These are phyloP conservation scores for Colletotrichum lentis DNA, from an alignment of 2,329 filamentous ascomycete species.

Conservation along the genomic window DNA sequence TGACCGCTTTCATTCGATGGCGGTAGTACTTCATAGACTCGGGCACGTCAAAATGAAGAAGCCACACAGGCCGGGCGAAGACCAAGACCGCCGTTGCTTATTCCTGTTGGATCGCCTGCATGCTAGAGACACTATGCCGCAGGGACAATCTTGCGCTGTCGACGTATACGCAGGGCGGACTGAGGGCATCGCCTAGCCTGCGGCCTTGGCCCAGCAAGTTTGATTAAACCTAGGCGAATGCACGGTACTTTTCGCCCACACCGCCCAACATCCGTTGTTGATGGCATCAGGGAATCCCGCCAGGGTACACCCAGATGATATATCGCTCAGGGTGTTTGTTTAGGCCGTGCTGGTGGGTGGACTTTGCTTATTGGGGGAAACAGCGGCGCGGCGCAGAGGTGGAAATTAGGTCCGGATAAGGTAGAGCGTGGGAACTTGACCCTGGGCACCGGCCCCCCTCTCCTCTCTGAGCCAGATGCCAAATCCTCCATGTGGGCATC, in stretches of 20 bases:
- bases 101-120: not conserved
- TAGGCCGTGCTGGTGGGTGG: not conserved
- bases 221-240: slow-evolving; percentile 6
- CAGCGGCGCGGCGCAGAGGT: slow-evolving; percentile 8
- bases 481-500: not conserved
- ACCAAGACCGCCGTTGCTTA: not conserved
- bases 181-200: not conserved
- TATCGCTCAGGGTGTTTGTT: not conserved
- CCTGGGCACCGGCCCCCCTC: not conserved
- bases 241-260: slow-evolving; percentile 4
- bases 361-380: not conserved
- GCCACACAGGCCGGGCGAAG: not conserved
- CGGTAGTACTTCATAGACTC: not conserved
- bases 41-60: not conserved
- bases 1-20: not conserved
- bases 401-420: slow-evolving; percentile 32
- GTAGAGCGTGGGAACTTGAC: slow-evolving; percentile 9
- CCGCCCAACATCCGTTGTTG: not conserved
- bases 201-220: slow-evolving; percentile 14
- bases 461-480: slow-evolving; percentile 10
- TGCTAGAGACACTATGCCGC: slow-evolving; percentile 15
- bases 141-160: not conserved
- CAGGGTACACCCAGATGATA: not conserved
- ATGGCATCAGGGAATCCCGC: not conserved
- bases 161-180: not conserved